Percentiles rank a stretch among this genome's conserved stretches.
These are phyloP conservation scores for Chenopodium album DNA, from an alignment of 148 eudicot species.

Conservation along the genomic window DNA sequence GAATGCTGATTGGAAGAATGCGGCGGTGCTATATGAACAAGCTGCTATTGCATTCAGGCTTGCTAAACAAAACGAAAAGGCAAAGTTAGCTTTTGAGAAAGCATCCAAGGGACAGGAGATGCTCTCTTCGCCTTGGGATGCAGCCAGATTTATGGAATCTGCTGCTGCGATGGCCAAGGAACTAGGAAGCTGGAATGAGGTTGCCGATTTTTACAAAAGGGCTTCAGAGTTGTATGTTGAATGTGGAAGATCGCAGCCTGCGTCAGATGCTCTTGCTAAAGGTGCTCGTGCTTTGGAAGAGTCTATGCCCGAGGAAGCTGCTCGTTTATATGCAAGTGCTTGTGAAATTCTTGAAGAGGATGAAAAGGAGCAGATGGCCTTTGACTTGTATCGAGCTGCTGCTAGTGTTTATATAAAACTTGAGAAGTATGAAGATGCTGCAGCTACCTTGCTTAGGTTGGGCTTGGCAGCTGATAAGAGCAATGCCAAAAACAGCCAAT, in stretches of 20 bases:
- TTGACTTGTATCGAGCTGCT: conserved; percentile 77
- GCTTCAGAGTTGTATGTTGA: conserved; percentile 72
- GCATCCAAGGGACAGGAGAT: conserved; percentile 94
- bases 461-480: conserved; percentile 82
- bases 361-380: conserved; percentile 85
- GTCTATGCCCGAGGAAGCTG: conserved; percentile 63
- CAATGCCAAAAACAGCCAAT: conserved; percentile 83
- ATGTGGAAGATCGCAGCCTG: conserved; percentile 87
- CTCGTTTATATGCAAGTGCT: conserved; percentile 60
- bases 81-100: conserved; percentile 78
- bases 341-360: conserved; percentile 79
- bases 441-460: conserved; percentile 61
- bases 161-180: conserved; percentile 88
- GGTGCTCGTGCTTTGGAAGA: conserved; percentile 90
- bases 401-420: conserved; percentile 66
- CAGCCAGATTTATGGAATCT: conserved; percentile 87
- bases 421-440: conserved; percentile 81
- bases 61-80: conserved; percentile 67
- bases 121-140: conserved; percentile 92
- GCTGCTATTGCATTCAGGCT: conserved; percentile 77
- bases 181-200: conserved; percentile 63
- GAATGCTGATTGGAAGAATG: conserved; percentile 88
- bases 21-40: conserved; percentile 72
- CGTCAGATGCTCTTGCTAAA: conserved; percentile 85
- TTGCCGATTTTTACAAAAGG: conserved; percentile 67